These are phyloP conservation scores for Pycnococcus provasolii DNA, from an alignment of 139 green algal genomes.

Conservation along the genomic window DNA sequence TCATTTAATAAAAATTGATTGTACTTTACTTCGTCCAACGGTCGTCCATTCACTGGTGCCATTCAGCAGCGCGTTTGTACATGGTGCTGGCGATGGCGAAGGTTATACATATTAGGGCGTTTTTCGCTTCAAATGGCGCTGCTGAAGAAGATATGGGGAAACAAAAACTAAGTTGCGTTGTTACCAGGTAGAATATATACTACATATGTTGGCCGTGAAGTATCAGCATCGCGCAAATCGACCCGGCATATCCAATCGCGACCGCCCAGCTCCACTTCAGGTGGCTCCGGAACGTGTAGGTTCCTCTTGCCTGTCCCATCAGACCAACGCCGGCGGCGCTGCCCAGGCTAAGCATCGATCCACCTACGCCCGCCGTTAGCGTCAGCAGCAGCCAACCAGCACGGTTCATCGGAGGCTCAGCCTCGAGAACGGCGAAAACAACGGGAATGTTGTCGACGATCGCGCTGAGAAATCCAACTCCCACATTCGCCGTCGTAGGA, in stretches of 20 bases:
- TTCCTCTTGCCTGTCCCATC: conserved; percentile 20
- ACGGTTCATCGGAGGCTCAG: conserved; percentile 22
- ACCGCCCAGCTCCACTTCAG: conserved; percentile 20
- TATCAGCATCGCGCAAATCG: neutral
- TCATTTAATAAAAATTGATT: too few species aligned
- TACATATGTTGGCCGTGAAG: too few species aligned
- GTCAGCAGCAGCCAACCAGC: conserved; percentile 29
- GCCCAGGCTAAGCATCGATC: conserved; percentile 18
- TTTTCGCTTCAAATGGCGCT: too few species aligned
- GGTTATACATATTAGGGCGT: too few species aligned
- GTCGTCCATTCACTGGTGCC: too few species aligned
- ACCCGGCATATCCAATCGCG: conserved; percentile 16
- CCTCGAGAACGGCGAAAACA: conserved; percentile 24
- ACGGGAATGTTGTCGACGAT: conserved; percentile 33
- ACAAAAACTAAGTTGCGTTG: too few species aligned
- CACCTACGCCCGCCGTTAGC: conserved; percentile 23
- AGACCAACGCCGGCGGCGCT: conserved; percentile 28
- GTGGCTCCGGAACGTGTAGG: conserved; percentile 24
- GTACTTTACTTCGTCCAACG: too few species aligned
- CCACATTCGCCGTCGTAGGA: neutral
- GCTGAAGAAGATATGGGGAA: too few species aligned
- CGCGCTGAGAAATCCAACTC: conserved; percentile 19
- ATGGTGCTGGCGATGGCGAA: too few species aligned
- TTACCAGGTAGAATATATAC: too few species aligned
- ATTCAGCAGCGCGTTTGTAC: too few species aligned